phyloP scores from a whole-genome alignment of 352 stramenopile species.

The Phytophthora aleatoria region DNA sequence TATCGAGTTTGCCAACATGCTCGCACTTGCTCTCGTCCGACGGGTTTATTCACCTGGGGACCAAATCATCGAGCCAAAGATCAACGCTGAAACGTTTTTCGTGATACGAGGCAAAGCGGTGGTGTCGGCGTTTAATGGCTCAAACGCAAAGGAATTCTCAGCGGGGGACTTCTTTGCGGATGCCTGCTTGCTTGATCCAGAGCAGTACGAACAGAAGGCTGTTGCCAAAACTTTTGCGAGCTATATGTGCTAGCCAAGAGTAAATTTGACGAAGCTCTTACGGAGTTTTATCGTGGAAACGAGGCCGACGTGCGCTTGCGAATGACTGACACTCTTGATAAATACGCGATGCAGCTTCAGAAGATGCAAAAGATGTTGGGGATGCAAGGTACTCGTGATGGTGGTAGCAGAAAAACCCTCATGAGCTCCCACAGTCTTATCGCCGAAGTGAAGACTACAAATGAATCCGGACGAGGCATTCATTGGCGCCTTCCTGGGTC shows the following conservation, averaged over 20 bases:
- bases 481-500: conserved; percentile 55
- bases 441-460: neutral
- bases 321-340: conserved; percentile 59
- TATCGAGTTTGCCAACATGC: conserved; percentile 66
- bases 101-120: conserved; percentile 64
- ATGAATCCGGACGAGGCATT: neutral
- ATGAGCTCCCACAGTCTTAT: conserved; percentile 15
- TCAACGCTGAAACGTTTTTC: conserved; percentile 76
- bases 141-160: conserved; percentile 47
- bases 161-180: conserved; percentile 71
- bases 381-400: conserved; percentile 30
- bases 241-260: conserved; percentile 73
- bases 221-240: conserved; percentile 78
- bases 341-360: conserved; percentile 58
- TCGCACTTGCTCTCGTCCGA: conserved; percentile 55
- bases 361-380: conserved; percentile 82
- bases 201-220: conserved; percentile 68
- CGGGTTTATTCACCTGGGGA: conserved; percentile 63
- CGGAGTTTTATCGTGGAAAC: conserved; percentile 56
- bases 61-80: conserved; percentile 70
- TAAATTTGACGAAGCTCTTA: conserved; percentile 60
- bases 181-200: conserved; percentile 52
- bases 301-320: conserved; percentile 29
- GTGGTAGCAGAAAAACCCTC: conserved; percentile 5
- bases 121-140: conserved; percentile 49